Base-by-base conservation (phyloP, 768 basidiomycete genomes). In the Tylopilus felleus region DNA sequence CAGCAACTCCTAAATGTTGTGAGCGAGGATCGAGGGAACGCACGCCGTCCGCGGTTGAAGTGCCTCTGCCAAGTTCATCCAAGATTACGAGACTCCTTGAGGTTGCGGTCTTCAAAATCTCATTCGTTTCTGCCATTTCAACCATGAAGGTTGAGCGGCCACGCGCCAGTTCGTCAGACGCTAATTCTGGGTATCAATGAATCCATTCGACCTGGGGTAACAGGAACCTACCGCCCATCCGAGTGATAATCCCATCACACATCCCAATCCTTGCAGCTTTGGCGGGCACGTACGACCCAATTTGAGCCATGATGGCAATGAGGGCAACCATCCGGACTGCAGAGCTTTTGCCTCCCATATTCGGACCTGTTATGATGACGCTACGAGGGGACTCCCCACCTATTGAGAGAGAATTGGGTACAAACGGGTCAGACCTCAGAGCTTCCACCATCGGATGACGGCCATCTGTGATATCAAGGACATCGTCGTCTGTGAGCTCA, bases 91-190 rank as follows among this genome's bases (percentile, higher is more conserved):
- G 77, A 47, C 90, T 93, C 28, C 78, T 79, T 4, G 77, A 69
- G 0, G 92, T 89, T 1, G 91, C 88, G 4, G 83, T 76, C 33
- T 84, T 79, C 14, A 98, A 71, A 52, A 98, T 94, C 62, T 97
- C 91, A 61, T 85, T 88, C 0, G 95, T 97, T 68, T 98, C 94
- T 6, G 88, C 79, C 78, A 98, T 86, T 71, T 99, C 96, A 4
- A 98, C 91, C 95, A 97, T 97, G 68, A 98, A 97, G 0, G 90
- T 98, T 0, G 93, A 96, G 8, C 91, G 83, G 0, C 93, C 93
- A 36, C 88, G 80, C 7, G 84, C 81, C 23, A 98, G 71, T 59
- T 97, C 93, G 66, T 98, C 96, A 10, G 84, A 88, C 0, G 96
- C 96, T 87, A 53, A 13, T 21, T n/a, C 25, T 40, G 50, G 40